Percentiles rank a stretch among this genome's conserved stretches.
phyloP scores from a whole-genome alignment of 2,329 filamentous ascomycete species.

The Microdochium trichocladiopsis region DNA sequence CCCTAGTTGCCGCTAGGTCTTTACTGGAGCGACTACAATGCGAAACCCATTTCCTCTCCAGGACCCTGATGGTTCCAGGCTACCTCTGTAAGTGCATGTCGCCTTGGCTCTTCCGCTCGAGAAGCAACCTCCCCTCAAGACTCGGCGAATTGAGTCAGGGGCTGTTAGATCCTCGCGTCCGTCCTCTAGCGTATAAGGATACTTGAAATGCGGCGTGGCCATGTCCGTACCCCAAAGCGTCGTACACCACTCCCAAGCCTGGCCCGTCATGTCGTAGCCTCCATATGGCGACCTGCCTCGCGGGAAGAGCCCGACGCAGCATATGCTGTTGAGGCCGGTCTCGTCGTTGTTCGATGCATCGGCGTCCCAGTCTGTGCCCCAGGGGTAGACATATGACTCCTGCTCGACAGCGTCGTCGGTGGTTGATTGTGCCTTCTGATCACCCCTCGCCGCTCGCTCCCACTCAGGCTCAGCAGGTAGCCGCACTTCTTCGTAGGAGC shows the following conservation, averaged over 20 bases:
- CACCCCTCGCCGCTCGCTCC: slow-evolving; percentile 1
- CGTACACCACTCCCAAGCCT: slow-evolving; percentile 4
- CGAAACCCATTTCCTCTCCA: slow-evolving; percentile 2
- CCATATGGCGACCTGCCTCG: slow-evolving; percentile 1
- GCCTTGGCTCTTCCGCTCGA: slow-evolving; percentile 1
- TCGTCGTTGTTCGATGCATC: slow-evolving; percentile 1
- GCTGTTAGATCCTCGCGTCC: neutral
- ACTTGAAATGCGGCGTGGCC: slow-evolving; percentile 1
- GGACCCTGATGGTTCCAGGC: slow-evolving; percentile 1
- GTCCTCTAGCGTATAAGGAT: neutral
- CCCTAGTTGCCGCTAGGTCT: neutral
- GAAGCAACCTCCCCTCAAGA: slow-evolving; percentile 3
- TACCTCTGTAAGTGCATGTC: slow-evolving; percentile 1
- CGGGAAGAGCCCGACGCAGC: slow-evolving; percentile 2
- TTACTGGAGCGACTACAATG: slow-evolving; percentile 1
- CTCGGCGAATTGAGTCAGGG: neutral
- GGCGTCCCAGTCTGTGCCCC: neutral
- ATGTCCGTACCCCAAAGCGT: slow-evolving; percentile 2
- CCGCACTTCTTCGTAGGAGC: neutral
- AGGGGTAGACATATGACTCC: neutral
- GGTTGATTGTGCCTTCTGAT: neutral
- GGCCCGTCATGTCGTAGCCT: slow-evolving; percentile 3
- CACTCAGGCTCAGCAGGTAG: slow-evolving; percentile 2
- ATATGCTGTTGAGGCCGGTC: slow-evolving; percentile 1
- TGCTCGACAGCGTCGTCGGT: neutral